Evolutionary conservation across 306 rosid genomes (phyloP), one percentile per base, ranked within the genome.

Genomic region (Sesbania bispinosa): DNA sequence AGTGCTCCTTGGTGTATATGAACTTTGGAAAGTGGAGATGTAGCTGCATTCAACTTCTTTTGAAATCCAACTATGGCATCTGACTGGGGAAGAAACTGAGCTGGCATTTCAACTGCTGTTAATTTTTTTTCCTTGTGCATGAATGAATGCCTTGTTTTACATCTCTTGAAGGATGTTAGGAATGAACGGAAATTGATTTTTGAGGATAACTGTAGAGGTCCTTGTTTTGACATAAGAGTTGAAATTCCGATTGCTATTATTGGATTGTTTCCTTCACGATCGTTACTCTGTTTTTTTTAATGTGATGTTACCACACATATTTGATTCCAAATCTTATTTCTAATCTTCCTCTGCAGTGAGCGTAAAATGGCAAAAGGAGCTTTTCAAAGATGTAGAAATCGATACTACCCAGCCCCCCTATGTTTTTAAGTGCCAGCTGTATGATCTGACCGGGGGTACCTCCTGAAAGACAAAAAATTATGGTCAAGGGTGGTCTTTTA

Each of bases 401-500:
- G 96, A 95, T 80, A 89, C 97, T 45, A 82, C 83, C 52, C 96
- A 90, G 85, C 81, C 97, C 32, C 90, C 99, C 20, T 82, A 80
- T 78, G 96, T 95, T 66, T 95, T 95, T 79, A 95, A 95, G 85
- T 87, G 96, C 84, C 99, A 95, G 73, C 77, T 95, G 81, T 95
- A 41, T 64, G 97, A 89, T 86, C 85, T 95, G 75, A 95, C 99
- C n/a, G 0, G 99, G 97, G 51, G 99, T 95, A 2, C 95, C 97
- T 81, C 96, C 97, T 27, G 97, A 91, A 74, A 95, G 99, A 74
- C 99, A 91, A 80, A 95, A 95, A 42, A 91, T 95, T 73, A 95
- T 95, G 99, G 96, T 95, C 38, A 95, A 95, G 85, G 99, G 99
- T 76, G 99, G 97, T 71, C 77, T 95, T 70, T 67, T 95, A 79